Evolutionary conservation across 2,329 filamentous ascomycete genomes (phyloP).

Genomic region (Myriosclerotinia scirpicola): DNA sequence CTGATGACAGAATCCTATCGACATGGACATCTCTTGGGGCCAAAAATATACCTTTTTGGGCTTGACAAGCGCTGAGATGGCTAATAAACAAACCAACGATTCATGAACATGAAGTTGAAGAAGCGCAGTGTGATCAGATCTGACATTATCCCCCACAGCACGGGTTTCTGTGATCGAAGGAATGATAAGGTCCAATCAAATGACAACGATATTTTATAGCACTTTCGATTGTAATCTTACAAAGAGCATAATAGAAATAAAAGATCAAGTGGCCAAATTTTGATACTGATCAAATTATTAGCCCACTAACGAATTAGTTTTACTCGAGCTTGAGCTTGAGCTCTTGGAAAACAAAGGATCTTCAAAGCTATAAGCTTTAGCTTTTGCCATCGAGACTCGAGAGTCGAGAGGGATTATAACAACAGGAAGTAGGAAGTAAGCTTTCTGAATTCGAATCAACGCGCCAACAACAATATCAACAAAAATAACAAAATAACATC

Average conservation of each 20-base stretch:
- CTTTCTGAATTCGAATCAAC: too few species aligned
- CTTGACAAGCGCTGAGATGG: conserved; percentile 14
- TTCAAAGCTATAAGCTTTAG: background rate
- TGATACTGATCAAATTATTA: background rate
- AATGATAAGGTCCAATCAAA: conserved; percentile 7
- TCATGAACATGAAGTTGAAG: background rate
- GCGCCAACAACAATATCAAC: background rate
- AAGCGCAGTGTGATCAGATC: conserved; percentile 11
- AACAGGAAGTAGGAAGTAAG: background rate
- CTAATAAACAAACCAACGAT: background rate
- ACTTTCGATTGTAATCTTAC: background rate
- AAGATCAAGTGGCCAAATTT: conserved; percentile 12
- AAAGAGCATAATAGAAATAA: background rate
- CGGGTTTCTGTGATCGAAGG: background rate
- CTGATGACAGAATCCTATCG: background rate
- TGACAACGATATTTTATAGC: background rate
- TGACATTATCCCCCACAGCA: background rate
- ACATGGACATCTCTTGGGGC: background rate
- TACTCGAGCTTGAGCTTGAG: background rate
- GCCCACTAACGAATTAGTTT: background rate
- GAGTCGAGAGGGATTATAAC: too few species aligned
- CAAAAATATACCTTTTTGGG: conserved; percentile 5
- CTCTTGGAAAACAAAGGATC: conserved; percentile 1
- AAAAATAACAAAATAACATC: background rate
- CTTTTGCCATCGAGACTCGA: background rate